These are phyloP conservation scores for Stephanodiscus triporus DNA, from an alignment of 108 stramenopile genomes.

Conservation along the genomic window DNA sequence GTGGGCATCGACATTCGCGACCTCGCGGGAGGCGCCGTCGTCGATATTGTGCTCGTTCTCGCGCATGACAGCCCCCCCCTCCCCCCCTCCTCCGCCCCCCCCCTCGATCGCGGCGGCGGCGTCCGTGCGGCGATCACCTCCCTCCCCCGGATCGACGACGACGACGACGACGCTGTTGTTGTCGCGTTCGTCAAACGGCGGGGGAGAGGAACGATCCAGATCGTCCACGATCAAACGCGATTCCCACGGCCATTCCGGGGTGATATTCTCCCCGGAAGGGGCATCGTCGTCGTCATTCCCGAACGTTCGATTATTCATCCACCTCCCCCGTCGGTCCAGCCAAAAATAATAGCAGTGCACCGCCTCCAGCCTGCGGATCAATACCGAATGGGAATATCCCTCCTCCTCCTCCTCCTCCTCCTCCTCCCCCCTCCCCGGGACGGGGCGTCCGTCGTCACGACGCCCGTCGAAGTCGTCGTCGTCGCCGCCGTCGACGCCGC, in stretches of 20 bases:
- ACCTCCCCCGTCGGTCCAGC: neutral
- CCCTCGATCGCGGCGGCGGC: no score
- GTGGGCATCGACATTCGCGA: no score
- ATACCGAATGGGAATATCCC: constrained; percentile 13
- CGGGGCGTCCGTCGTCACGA: neutral
- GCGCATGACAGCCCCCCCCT: no score
- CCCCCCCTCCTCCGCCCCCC: no score
- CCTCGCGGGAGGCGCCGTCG: no score
- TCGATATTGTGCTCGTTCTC: no score
- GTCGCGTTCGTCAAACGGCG: neutral
- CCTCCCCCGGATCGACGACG: neutral
- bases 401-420: constrained; percentile 3
- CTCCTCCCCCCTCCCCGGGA: neutral
- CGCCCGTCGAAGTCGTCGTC: neutral
- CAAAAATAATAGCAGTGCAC: constrained; percentile 12
- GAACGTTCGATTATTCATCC: no score
- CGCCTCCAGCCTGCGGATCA: constrained; percentile 23
- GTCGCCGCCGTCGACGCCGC: neutral
- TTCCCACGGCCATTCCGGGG: constrained; percentile 37
- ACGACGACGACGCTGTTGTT: no score
- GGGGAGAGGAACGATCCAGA: neutral
- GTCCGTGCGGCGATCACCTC: neutral
- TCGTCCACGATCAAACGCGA: constrained; percentile 8
- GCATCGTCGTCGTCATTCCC: neutral
- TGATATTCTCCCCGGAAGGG: neutral